Percentiles rank a stretch among this genome's conserved stretches.
These are phyloP conservation scores for Rhododendron griersonianum DNA, from an alignment of 148 eudicot species.

Conservation along the genomic window DNA sequence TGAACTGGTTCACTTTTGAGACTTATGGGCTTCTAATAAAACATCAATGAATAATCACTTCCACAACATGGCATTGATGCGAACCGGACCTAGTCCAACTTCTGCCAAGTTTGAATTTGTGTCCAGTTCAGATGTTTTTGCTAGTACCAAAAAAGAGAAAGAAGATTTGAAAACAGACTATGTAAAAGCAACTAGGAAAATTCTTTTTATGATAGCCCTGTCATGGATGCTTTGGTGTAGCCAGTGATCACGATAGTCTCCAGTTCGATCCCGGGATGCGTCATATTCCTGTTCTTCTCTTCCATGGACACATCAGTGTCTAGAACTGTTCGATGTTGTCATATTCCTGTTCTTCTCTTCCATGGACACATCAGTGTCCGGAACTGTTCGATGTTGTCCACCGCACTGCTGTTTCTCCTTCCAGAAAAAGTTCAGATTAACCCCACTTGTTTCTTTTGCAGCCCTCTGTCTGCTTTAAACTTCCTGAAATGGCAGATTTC, in stretches of 20 bases:
- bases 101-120: neutral
- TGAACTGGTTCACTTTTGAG: neutral
- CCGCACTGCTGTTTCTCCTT: neutral
- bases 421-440: too few species aligned
- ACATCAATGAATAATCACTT: neutral
- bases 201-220: neutral
- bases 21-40: neutral
- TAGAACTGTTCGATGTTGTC: neutral
- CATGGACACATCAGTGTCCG: neutral
- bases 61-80: neutral
- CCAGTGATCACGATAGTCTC: neutral
- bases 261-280: too few species aligned
- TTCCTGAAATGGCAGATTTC: too few species aligned
- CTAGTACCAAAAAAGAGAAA: neutral
- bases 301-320: neutral
- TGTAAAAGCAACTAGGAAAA: neutral
- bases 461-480: too few species aligned
- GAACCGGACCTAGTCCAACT: neutral
- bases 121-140: neutral
- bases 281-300: neutral
- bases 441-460: too few species aligned
- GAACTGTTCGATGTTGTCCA: neutral
- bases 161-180: too few species aligned
- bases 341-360: neutral
- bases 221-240: neutral